A percentile compares a stretch with the other conserved stretches of the same genome.
Evolutionary conservation across 345 rosid genomes (phyloP).

Genomic region (Syzygium aromaticum): DNA sequence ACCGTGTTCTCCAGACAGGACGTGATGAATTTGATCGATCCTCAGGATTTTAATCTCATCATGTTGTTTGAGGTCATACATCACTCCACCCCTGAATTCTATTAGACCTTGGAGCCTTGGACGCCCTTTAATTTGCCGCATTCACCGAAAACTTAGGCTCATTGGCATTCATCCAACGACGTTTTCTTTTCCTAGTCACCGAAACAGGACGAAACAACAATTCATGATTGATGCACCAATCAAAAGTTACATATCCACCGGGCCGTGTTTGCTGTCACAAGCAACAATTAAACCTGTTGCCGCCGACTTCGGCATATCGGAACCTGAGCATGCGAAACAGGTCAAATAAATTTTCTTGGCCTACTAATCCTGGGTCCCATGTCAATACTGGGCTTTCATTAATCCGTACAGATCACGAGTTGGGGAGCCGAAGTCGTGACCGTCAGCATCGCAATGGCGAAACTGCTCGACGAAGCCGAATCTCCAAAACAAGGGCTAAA

Average conservation of each 20-base stretch:
- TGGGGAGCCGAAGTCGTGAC: conserved; percentile 95
- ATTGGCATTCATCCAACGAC: not conserved
- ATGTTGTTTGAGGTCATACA: not conserved
- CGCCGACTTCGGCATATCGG: conserved; percentile 77
- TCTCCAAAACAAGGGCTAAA: conserved; percentile 64
- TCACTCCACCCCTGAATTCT: not conserved
- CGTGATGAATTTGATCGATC: not conserved
- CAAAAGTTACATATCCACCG: not conserved
- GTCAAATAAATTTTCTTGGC: conserved; percentile 14
- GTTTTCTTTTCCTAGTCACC: not conserved
- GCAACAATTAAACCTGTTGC: conserved; percentile 70
- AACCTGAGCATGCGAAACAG: conserved; percentile 76
- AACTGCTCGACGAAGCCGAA: conserved; percentile 59
- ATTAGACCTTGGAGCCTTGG: not conserved
- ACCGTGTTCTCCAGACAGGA: not conserved
- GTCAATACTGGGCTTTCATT: not conserved
- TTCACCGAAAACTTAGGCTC: not conserved
- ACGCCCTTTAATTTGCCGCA: not conserved
- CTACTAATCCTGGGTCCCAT: not conserved
- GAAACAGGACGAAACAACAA: not conserved
- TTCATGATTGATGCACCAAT: not conserved
- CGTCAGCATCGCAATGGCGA: conserved; percentile 83
- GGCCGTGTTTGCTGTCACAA: conserved; percentile 1
- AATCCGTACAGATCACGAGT: conserved; percentile 42
- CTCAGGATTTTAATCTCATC: not conserved